Base-by-base conservation (phyloP, 805 yeast genomes). In the Kodamaea restingae region DNA sequence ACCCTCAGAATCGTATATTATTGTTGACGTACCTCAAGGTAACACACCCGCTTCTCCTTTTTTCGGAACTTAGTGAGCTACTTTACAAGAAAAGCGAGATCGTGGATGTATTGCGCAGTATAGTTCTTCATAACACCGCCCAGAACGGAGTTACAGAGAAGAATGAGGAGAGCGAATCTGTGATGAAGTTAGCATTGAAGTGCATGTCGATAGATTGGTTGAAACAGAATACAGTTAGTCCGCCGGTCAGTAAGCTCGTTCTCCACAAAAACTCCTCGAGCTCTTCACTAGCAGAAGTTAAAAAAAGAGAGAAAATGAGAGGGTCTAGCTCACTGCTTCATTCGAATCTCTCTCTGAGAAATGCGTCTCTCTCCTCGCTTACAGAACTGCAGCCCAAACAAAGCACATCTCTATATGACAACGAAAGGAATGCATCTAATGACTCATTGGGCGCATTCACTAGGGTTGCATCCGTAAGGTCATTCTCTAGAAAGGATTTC, bases 21-120 rank as follows among this genome's bases (percentile, higher is more conserved):
- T 54, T 63, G 4, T 46, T 66, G 18, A 61, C 70, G 2, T 88
- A 83, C 51, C 61, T 90, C 30, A 70, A 93, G 41, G 88, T 88
- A 2, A 50, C 91, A 21, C 71, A 78, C 46, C 95, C 95, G 1
- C 60, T 90, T 51, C 58, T 90, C 22, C 66, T 74, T 42, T 79
- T 78, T 49, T 74, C 91, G 1, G 85, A 83, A 49, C 62, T 88
- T 39, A 46, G 40, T 18, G 70, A 67, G 15, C 55, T 70, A 10
- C 67, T 67, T 7, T 86, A 88, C 58, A 82, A 85, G 50, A 67
- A 63, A 14, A 69, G 64, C 0, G 82, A 77, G 37, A 51, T 90
- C 5, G 46, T 60, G 5, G 70, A 72, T 5, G 60, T 82, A 7
- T 61, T 88, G 32, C 55, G 63, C 7, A 72, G 75, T 49, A 61